phyloP scores from a whole-genome alignment of 2,329 filamentous ascomycete species.

The Colletotrichum brevisporum region DNA sequence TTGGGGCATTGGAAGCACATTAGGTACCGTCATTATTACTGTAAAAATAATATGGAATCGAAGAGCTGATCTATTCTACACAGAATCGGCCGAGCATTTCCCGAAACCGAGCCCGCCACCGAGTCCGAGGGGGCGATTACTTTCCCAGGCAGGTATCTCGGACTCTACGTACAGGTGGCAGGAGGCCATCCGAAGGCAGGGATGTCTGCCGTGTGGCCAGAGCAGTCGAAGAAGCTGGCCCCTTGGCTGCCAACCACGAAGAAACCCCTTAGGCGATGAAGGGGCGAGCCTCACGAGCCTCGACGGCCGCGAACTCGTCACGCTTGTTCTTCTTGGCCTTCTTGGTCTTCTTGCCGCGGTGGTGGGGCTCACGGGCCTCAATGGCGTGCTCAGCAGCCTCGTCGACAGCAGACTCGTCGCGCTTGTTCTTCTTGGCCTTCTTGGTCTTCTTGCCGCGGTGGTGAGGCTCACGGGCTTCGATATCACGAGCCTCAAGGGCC shows the following conservation, averaged over 20 bases:
- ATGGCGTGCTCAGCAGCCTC: conserved; percentile 8
- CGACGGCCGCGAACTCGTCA: background rate
- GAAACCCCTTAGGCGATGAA: conserved; percentile 31
- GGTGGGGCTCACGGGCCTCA: conserved; percentile 42
- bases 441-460: conserved; percentile 38
- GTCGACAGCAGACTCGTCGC: background rate
- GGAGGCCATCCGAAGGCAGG: conserved; percentile 23
- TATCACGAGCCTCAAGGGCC: conserved; percentile 9
- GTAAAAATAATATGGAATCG: conserved; percentile 22
- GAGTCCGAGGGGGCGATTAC: conserved; percentile 22
- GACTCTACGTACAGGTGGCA: conserved; percentile 13
- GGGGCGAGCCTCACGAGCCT: conserved; percentile 19
- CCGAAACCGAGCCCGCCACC: conserved; percentile 17
- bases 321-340: conserved; percentile 26
- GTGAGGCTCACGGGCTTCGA: conserved; percentile 43
- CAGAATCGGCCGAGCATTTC: conserved; percentile 9
- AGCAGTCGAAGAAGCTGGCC: conserved; percentile 20
- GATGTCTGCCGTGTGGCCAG: conserved; percentile 7
- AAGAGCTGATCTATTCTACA: conserved; percentile 36
- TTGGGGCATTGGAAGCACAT: conserved; percentile 23
- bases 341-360: conserved; percentile 37
- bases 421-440: conserved; percentile 25
- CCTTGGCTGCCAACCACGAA: conserved; percentile 16
- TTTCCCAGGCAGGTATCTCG: conserved; percentile 15
- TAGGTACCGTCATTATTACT: conserved; percentile 35